Base-by-base conservation (phyloP, 768 basidiomycete species). In the Leucocoprinus leucothites region DNA sequence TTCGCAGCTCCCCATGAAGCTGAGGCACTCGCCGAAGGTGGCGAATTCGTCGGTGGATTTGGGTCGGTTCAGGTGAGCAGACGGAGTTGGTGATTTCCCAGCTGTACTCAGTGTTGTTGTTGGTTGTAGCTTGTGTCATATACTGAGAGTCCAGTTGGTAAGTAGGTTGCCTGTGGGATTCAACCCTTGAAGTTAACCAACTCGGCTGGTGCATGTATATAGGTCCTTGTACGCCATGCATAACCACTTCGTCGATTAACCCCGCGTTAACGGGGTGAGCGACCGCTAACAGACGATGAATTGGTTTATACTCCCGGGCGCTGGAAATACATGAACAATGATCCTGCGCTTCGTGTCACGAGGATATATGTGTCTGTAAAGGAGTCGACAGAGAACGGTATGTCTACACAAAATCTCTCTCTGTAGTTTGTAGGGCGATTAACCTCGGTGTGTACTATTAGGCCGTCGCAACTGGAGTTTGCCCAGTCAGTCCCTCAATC, bases 391-490 rank as follows among this genome's bases (percentile, higher is more conserved):
- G 57, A 63, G 35, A 69, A 69, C 38, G 70, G 71, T 69, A 56
- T 34, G 61, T 25, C 11, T 22, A 1, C 5, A 26, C 8, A n/a
- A n/a, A n/a, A n/a, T 36, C 22, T 18, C 35, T 38, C 36, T 21
- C 22, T 31, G 18, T 19, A 24, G 13, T 22, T 46, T n/a, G n/a
- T n/a, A n/a, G n/a, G n/a, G n/a, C n/a, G n/a, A n/a, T n/a, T n/a
- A n/a, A n/a, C n/a, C n/a, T n/a, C n/a, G n/a, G n/a, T 11, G 31
- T 5, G 31, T 31, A 11, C 6, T 31, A n/a, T n/a, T 47, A 70
- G 69, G 69, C 13, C 67, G 70, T 18, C 64, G 62, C 34, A 70
- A 70, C 51, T 70, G 69, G n/a, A n/a, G n/a, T n/a, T n/a, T n/a
- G n/a, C n/a, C n/a, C n/a, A n/a, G n/a, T n/a, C n/a, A n/a, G n/a